A percentile compares a stretch with the other conserved stretches of the same genome.
phyloP scores from a whole-genome alignment of 106 monocot species.

The Dendrobium catenatum region DNA sequence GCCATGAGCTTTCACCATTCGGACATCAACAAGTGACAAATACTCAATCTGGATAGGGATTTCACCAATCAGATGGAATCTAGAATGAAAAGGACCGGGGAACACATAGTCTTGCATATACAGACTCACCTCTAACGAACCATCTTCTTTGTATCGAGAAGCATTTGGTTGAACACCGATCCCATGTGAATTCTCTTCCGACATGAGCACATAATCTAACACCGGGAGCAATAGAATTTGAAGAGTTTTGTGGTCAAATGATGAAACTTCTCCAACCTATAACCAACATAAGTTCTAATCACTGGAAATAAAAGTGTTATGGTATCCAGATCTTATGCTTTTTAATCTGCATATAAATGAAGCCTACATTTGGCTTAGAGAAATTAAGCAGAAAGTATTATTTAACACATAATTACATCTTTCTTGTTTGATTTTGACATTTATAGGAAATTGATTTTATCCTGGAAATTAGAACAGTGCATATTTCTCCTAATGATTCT shows the following conservation, averaged over 20 bases:
- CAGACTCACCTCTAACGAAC: constrained; percentile 66
- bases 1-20: constrained; percentile 36
- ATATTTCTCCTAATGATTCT: too few species aligned
- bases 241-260: constrained; percentile 42
- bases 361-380: too few species aligned
- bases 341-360: background rate
- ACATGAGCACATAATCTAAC: constrained; percentile 44
- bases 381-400: too few species aligned
- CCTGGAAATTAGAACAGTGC: too few species aligned
- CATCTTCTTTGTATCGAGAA: constrained; percentile 77
- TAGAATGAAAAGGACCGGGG: background rate
- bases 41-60: constrained; percentile 50
- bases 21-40: constrained; percentile 69
- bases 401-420: too few species aligned
- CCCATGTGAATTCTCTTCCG: constrained; percentile 15
- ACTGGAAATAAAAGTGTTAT: too few species aligned
- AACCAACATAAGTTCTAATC: background rate
- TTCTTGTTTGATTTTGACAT: too few species aligned
- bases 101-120: background rate
- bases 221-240: constrained; percentile 46
- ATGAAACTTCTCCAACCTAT: constrained; percentile 77
- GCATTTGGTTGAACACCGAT: constrained; percentile 10
- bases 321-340: background rate
- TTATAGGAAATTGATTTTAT: too few species aligned
- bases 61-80: background rate